Conservation (phyloP, 1,139 yeast genomes). For the Candida sp. region DNA sequence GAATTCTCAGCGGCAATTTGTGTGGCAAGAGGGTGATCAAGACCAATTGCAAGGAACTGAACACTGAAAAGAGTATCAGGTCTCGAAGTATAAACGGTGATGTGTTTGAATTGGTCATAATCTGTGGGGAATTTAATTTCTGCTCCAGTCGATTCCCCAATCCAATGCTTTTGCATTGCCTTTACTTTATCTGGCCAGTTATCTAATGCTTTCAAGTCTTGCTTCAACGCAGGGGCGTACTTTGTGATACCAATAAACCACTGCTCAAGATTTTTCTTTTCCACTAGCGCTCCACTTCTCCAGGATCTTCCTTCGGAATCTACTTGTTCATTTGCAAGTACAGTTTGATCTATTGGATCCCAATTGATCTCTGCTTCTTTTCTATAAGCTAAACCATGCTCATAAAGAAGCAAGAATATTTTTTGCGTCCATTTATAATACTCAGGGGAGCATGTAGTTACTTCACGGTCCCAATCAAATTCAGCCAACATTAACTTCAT, state of each 20-base stretch:
- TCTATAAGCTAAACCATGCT: slow-evolving; percentile 80
- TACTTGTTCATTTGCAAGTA: slow-evolving; percentile 94
- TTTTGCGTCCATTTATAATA: slow-evolving; percentile 93
- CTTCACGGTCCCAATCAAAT: slow-evolving; percentile 92
- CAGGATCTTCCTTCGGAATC: slow-evolving; percentile 88
- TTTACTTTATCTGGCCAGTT: slow-evolving; percentile 91
- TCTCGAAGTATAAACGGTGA: slow-evolving; percentile 77
- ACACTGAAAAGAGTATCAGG: slow-evolving; percentile 85
- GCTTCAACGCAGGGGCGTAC: slow-evolving; percentile 62
- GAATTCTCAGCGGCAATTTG: slow-evolving; percentile 31
- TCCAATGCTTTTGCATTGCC: slow-evolving; percentile 92
- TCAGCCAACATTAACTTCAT: slow-evolving; percentile 76
- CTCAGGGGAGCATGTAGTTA: slow-evolving; percentile 83
- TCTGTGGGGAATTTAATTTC: slow-evolving; percentile 48
- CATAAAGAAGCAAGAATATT: slow-evolving; percentile 67
- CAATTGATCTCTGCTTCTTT: slow-evolving; percentile 89
- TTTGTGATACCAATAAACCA: slow-evolving; percentile 93
- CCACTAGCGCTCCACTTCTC: slow-evolving; percentile 96
- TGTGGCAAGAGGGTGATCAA: slow-evolving; percentile 61
- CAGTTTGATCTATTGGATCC: slow-evolving; percentile 97
- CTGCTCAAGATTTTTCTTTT: slow-evolving; percentile 73
- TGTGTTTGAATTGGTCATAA: slow-evolving; percentile 13
- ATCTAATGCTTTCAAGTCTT: slow-evolving; percentile 56
- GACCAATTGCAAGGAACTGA: slow-evolving; percentile 76
- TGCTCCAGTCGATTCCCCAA: slow-evolving; percentile 84